These are phyloP conservation scores for Sungouiozyma ichnusensis DNA, from an alignment of 805 yeast genomes.

Conservation along the genomic window DNA sequence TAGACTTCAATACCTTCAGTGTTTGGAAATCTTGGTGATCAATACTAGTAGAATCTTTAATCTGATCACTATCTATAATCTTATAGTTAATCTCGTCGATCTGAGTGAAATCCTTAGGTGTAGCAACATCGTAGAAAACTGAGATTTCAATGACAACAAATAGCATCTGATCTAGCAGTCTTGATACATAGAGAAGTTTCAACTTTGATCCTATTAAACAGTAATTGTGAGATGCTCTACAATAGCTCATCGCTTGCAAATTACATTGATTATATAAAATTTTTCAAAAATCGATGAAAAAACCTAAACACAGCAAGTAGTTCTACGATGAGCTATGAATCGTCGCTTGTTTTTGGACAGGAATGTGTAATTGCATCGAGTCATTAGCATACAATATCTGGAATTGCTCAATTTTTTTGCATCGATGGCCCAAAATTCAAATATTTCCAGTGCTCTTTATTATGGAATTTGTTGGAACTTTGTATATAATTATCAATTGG, in stretches of 20 bases:
- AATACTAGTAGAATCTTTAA: slow-evolving; percentile 35
- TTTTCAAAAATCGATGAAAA: background rate
- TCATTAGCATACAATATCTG: background rate
- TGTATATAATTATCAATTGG: no score
- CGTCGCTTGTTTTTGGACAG: background rate
- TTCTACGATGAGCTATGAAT: background rate
- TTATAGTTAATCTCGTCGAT: slow-evolving; percentile 61
- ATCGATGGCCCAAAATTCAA: no score
- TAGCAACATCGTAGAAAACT: slow-evolving; percentile 9
- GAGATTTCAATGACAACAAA: slow-evolving; percentile 21
- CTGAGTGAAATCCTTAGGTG: slow-evolving; percentile 53
- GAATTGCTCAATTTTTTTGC: no score
- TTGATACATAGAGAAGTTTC: no score
- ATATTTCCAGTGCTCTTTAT: no score
- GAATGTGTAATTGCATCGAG: background rate
- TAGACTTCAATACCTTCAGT: slow-evolving; percentile 22
- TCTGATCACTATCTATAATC: slow-evolving; percentile 42
- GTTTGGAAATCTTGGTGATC: slow-evolving; percentile 41
- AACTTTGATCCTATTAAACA: no score
- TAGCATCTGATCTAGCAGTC: no score
- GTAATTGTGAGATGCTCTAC: no score
- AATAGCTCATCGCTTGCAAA: background rate
- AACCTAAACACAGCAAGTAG: no score
- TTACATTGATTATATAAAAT: background rate
- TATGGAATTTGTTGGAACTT: no score